phyloP scores from a whole-genome alignment of 352 stramenopile species.

The Globisporangium parvum region DNA sequence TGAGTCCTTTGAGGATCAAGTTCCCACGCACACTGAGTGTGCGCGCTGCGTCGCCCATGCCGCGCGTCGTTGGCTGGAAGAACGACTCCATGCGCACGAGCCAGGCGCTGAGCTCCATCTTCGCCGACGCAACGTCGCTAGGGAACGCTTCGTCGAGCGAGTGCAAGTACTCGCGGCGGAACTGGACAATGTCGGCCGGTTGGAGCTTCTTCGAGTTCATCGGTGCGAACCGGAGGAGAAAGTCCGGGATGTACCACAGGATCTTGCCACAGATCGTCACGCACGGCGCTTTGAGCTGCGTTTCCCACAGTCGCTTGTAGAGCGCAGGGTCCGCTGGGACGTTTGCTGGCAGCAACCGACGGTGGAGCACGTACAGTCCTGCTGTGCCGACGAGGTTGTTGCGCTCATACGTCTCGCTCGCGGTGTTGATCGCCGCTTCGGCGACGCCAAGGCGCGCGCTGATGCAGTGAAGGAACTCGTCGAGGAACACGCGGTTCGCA shows the following conservation, averaged over 20 bases:
- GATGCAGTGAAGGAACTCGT: conserved; percentile 84
- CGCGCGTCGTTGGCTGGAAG: conserved; percentile 77
- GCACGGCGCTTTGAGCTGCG: conserved; percentile 73
- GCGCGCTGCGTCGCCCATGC: conserved; percentile 61
- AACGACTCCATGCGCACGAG: conserved; percentile 86
- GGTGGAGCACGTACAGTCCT: conserved; percentile 88
- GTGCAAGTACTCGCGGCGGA: conserved; percentile 72
- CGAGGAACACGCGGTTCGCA: conserved; percentile 78
- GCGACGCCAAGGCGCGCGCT: conserved; percentile 55
- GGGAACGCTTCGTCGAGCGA: conserved; percentile 80
- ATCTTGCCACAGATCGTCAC: conserved; percentile 84
- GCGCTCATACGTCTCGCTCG: conserved; percentile 85
- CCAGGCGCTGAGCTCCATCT: conserved; percentile 80
- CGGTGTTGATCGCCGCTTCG: conserved; percentile 72
- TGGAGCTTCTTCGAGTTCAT: conserved; percentile 84
- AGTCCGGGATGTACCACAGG: conserved; percentile 83
- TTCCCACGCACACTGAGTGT: conserved; percentile 81
- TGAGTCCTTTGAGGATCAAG: conserved; percentile 89
- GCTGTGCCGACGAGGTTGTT: conserved; percentile 84
- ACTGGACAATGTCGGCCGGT: conserved; percentile 66
- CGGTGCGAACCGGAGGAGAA: conserved; percentile 77
- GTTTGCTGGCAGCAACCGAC: conserved; percentile 75
- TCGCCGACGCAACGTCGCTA: conserved; percentile 64
- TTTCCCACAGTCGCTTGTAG: conserved; percentile 90
- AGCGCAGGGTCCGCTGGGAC: conserved; percentile 81